Evolutionary conservation across 805 yeast species (phyloP).

Genomic region (Myxozyma melibiosi): DNA sequence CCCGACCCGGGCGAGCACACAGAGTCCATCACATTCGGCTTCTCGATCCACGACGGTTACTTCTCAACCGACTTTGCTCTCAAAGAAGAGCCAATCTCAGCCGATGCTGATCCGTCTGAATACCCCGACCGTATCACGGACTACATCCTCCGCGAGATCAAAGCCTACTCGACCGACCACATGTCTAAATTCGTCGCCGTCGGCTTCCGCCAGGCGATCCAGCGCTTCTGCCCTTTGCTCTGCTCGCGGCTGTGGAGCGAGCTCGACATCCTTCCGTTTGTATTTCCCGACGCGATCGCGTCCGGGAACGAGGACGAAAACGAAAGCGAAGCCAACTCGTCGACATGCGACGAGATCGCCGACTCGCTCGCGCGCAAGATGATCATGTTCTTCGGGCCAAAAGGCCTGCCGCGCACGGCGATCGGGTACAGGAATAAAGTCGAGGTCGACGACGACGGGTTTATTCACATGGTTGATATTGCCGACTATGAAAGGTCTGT

Average conservation of each 20-base stretch:
- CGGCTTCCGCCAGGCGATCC: constrained; percentile 15
- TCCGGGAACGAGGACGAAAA: constrained; percentile 1
- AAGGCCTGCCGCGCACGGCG: constrained; percentile 26
- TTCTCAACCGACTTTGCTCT: constrained; percentile 32
- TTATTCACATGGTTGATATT: constrained; percentile 30
- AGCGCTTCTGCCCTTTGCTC: constrained; percentile 24
- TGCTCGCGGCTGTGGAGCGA: constrained; percentile 28
- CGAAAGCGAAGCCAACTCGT: background rate
- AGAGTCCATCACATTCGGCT: constrained; percentile 23
- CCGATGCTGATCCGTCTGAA: background rate
- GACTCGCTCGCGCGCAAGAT: constrained; percentile 32
- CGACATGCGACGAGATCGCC: constrained; percentile 30
- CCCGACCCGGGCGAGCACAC: constrained; percentile 9
- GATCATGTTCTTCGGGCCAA: constrained; percentile 31
- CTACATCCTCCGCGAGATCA: constrained; percentile 18
- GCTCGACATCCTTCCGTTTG: constrained; percentile 31
- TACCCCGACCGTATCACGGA: constrained; percentile 18
- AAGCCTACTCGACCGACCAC: constrained; percentile 24
- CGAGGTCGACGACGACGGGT: constrained; percentile 24
- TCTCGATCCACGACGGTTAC: constrained; percentile 33
- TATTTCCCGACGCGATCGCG: constrained; percentile 7
- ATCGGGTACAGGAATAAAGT: constrained; percentile 32
- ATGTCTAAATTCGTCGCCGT: constrained; percentile 27
- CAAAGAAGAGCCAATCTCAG: background rate
- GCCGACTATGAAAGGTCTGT: constrained; percentile 16